Evolutionary conservation across 306 rosid species (phyloP), one percentile per base, ranked within the genome.

Genomic region (Malus sieversii): DNA sequence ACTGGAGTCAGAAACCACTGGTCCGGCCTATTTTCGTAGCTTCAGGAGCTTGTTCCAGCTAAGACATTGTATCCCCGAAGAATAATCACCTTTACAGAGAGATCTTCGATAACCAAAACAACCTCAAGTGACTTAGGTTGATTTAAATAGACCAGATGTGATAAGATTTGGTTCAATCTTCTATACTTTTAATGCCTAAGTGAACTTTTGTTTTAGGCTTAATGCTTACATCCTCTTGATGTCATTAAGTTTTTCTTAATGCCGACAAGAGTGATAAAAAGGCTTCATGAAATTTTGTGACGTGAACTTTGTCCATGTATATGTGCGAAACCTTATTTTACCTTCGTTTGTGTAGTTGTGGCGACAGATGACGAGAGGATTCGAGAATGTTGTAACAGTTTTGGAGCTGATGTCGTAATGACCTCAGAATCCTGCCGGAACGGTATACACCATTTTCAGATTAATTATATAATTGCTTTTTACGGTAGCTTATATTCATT

Each of bases 341-440:
- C 40, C 75, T 79, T 63, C 27, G 25, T 76, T 58, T 29, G 63
- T 83, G 65, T 76, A 95, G 98, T 95, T 84, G 97, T 95, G 84
- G 98, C 97, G 18, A 95, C 98, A 8, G 98, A 95, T 76, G 96
- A 92, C 64, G 93, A 89, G 70, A 89, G 68, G 85, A 95, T 95
- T 84, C 97, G 91, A 71, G 85, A 90, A 30, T 95, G 98, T 89
- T 95, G 98, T 80, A 84, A 78, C 78, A 82, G 86, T 61, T 95
- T 95, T 67, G 98, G 98, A 59, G 97, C 98, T 44, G 91, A 90
- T 80, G 97, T 95, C 69, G 80, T 95, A 79, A 95, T 95, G 98
- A 95, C 98, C 35, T 88, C 98, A 53, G 96, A 85, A 77, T 89
- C 97, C 68, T 95, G 98, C 66, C 83, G 59, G 77, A 95, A 92